phyloP scores from a whole-genome alignment of 331 rosid genomes.

The Malus hybrid region DNA sequence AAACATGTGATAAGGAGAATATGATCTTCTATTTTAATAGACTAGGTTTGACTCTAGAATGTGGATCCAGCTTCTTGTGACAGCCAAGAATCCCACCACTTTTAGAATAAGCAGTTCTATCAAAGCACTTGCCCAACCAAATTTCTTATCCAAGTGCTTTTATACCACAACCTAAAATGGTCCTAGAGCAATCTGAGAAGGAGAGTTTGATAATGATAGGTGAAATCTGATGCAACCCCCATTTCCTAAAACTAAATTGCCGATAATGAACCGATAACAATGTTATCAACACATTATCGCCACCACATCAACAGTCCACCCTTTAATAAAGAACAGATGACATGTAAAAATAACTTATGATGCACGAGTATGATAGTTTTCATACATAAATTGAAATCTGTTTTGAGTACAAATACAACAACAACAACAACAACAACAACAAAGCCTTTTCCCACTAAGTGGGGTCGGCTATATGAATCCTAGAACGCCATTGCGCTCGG shows the following conservation, averaged over 20 bases:
- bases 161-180: not conserved
- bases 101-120: not conserved
- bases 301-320: too few species aligned
- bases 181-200: not conserved
- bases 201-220: not conserved
- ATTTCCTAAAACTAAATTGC: not conserved
- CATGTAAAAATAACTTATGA: not conserved
- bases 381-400: not conserved
- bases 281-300: not conserved
- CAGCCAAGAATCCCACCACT: not conserved
- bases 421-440: too few species aligned
- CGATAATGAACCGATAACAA: too few species aligned
- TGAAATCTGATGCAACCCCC: not conserved
- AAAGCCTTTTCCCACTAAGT: too few species aligned
- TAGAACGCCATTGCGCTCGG: too few species aligned
- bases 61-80: not conserved
- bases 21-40: not conserved
- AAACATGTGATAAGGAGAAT: not conserved
- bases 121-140: not conserved
- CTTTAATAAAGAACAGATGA: not conserved
- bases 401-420: not conserved
- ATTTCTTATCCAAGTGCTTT: not conserved
- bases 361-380: not conserved
- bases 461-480: too few species aligned
- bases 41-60: not conserved